These are phyloP conservation scores for Panaeolus cyanescens DNA, from an alignment of 768 basidiomycete genomes.

Conservation along the genomic window DNA sequence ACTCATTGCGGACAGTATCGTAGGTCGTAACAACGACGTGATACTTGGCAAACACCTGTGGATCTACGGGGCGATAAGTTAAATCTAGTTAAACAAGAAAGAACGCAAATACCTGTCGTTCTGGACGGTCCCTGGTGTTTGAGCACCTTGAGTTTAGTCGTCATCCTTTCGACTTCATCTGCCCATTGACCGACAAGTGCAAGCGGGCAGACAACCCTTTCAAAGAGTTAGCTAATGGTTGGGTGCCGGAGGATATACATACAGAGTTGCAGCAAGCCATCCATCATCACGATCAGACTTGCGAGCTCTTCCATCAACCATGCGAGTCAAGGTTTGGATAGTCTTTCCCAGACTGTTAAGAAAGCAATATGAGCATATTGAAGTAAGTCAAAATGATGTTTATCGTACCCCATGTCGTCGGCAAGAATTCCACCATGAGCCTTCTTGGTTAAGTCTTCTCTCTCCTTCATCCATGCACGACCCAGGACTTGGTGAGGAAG, in stretches of 20 bases:
- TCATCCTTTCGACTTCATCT: slow-evolving; percentile 77
- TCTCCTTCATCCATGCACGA: slow-evolving; percentile 82
- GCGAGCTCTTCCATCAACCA: slow-evolving; percentile 77
- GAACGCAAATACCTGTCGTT: slow-evolving; percentile 55
- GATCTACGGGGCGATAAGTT: slow-evolving; percentile 43
- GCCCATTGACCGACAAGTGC: slow-evolving; percentile 92
- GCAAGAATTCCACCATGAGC: slow-evolving; percentile 87
- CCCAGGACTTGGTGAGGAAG: slow-evolving; percentile 90
- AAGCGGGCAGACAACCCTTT: slow-evolving; percentile 85
- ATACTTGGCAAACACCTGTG: slow-evolving; percentile 47
- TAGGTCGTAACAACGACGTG: slow-evolving; percentile 91
- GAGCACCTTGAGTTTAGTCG: slow-evolving; percentile 63
- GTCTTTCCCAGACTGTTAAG: slow-evolving; percentile 86
- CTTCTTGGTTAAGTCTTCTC: slow-evolving; percentile 71
- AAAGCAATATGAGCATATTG: slow-evolving; percentile 7
- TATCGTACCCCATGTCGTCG: slow-evolving; percentile 81
- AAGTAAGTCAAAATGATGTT: background rate
- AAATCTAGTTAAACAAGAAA: background rate
- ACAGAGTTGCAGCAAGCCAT: slow-evolving; percentile 75
- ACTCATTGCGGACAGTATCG: slow-evolving; percentile 80
- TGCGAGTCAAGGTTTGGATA: slow-evolving; percentile 85
- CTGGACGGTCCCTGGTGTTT: slow-evolving; percentile 84
- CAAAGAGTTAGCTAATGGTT: slow-evolving; percentile 4
- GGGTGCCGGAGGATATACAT: slow-evolving; percentile 21
- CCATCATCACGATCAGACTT: slow-evolving; percentile 73